These are phyloP conservation scores for Fusarium sacchari DNA, from an alignment of 2,329 filamentous ascomycete species.

Conservation along the genomic window DNA sequence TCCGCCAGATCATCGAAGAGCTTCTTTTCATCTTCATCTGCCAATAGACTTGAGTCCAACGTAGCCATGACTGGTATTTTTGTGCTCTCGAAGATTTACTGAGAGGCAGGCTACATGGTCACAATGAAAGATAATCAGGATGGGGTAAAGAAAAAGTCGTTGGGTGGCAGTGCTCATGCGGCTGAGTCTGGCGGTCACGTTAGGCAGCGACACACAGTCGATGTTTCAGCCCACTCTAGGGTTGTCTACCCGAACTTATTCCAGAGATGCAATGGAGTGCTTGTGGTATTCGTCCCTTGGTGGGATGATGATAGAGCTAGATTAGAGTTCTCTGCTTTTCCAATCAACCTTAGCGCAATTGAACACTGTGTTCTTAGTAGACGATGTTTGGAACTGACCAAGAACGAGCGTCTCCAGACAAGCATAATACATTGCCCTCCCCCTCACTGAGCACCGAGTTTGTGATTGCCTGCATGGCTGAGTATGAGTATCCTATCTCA, in stretches of 20 bases:
- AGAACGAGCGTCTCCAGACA: no score
- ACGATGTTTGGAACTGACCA: no score
- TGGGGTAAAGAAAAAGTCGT: no score
- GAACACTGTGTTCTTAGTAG: no score
- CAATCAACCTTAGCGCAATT: no score
- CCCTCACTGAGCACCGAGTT: background rate
- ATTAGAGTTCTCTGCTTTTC: background rate
- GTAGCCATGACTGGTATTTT: accelerated
- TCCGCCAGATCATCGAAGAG: background rate
- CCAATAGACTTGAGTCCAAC: accelerated
- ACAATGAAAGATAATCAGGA: background rate
- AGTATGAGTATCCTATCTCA: accelerated
- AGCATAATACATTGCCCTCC: no score
- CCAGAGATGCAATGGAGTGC: background rate
- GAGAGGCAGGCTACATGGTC: background rate
- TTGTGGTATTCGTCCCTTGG: accelerated
- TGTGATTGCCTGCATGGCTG: background rate
- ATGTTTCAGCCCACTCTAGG: background rate
- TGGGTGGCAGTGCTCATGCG: background rate
- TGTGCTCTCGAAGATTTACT: accelerated
- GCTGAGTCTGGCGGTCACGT: background rate
- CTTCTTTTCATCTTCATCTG: accelerated
- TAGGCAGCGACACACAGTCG: background rate
- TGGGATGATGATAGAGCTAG: no score
- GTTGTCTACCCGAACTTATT: background rate